Evolutionary conservation across 768 basidiomycete species (phyloP), one percentile per base, ranked within the genome.

Genomic region (Cystofilobasidium capitatum): DNA sequence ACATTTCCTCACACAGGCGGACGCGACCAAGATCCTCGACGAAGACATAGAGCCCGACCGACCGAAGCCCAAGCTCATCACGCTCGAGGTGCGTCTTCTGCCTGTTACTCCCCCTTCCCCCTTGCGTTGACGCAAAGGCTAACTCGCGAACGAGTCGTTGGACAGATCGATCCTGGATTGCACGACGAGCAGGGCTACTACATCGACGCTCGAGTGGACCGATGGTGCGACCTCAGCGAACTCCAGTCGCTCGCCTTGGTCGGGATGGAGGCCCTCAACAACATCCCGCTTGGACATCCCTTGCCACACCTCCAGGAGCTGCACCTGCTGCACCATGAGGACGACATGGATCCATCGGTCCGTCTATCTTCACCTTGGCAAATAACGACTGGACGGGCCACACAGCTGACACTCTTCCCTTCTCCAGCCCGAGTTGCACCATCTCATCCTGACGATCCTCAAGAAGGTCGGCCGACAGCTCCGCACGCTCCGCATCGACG

Each of bases 281-380:
- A 65, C 65, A 36, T 65, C 22, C 37, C 59, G 0, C 42, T 33
- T 8, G 44, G 17, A 22, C 22, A 63, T 24, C 45, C 45, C 22
- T 37, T 42, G 65, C 40, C 20, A 22, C n/a, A 29, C 40, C 49
- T 64, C 35, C 22, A 22, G 14, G 55, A 65, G 58, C 65, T 65
- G n/a, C 65, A 65, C 33, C 65, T 65, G 17, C 55, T 58, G 22
- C 65, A 65, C 31, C 33, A 45, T 16, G 65, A 65, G 42, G 65
- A 65, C 44, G 65, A 65, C 9, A 6, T 47, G 17, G 65, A 65
- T 31, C 40, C 31, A 12, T 44, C 42, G 42, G 42, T 44, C 12
- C 42, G 42, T 44, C 42, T 22, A 44, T 44, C 42, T 22, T n/a
- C n/a, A n/a, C n/a, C n/a, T n/a, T n/a, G n/a, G n/a, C n/a, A n/a